These are phyloP conservation scores for Jamesozyma piceae DNA, from an alignment of 805 yeast genomes.

Conservation along the genomic window DNA sequence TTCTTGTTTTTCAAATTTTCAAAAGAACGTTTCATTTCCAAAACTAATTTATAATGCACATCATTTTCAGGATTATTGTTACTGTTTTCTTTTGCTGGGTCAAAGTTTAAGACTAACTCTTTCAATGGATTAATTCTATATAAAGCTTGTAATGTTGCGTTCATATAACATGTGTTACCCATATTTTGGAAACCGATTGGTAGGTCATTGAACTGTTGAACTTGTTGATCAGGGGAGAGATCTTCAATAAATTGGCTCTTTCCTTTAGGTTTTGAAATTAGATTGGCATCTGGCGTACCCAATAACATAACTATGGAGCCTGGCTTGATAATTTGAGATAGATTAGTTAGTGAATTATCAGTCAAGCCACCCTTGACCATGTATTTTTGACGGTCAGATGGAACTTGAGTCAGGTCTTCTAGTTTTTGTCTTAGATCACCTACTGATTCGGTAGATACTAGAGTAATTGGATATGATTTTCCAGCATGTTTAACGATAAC, in stretches of 20 bases:
- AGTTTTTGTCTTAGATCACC: conserved; percentile 60
- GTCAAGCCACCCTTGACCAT: conserved; percentile 78
- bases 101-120: conserved; percentile 48
- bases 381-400: conserved; percentile 84
- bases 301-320: conserved; percentile 74
- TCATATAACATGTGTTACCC: conserved; percentile 92
- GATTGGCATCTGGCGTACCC: conserved; percentile 74
- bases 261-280: conserved; percentile 43
- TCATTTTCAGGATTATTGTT: conserved; percentile 19
- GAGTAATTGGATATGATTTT: conserved; percentile 44
- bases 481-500: conserved; percentile 57
- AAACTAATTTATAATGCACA: conserved; percentile 33
- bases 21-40: conserved; percentile 42
- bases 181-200: conserved; percentile 91
- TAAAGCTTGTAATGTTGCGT: conserved; percentile 81
- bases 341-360: conserved; percentile 46
- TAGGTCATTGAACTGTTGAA: conserved; percentile 36
- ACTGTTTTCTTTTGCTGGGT: conserved; percentile 44
- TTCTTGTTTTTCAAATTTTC: conserved; percentile 33
- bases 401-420: conserved; percentile 66
- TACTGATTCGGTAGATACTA: conserved; percentile 30
- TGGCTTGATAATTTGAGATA: conserved; percentile 45
- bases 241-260: conserved; percentile 62
- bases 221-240: conserved; percentile 35
- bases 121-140: conserved; percentile 71